These are phyloP conservation scores for Angophora floribunda DNA, from an alignment of 345 rosid genomes.

Conservation along the genomic window DNA sequence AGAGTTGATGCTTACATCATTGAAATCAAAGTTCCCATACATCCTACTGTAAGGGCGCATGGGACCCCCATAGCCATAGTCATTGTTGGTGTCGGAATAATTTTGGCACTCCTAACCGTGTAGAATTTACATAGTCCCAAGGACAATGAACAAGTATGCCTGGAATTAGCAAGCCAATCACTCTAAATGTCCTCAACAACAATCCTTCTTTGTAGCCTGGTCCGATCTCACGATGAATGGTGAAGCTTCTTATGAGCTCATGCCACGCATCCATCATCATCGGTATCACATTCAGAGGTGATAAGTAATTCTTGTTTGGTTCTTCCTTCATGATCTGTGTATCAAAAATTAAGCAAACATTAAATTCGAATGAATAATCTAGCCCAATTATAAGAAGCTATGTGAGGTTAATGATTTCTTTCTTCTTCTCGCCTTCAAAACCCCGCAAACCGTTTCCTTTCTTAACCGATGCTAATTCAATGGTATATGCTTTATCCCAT, in stretches of 20 bases:
- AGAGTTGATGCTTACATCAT: slow-evolving; percentile 40
- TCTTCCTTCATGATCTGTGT: slow-evolving; percentile 39
- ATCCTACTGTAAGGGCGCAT: slow-evolving; percentile 67
- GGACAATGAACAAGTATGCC: background rate
- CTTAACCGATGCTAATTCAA: background rate
- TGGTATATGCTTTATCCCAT: background rate
- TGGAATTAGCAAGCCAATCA: background rate
- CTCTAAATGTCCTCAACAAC: background rate
- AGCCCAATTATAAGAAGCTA: background rate
- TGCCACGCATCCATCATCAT: slow-evolving; percentile 34
- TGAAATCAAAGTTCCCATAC: slow-evolving; percentile 70
- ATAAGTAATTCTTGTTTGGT: slow-evolving; percentile 69
- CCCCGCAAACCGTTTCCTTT: background rate
- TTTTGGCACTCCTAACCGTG: background rate
- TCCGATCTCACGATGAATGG: background rate
- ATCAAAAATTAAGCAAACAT: background rate
- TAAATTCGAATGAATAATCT: background rate
- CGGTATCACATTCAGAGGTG: slow-evolving; percentile 30
- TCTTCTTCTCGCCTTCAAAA: background rate
- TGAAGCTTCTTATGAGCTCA: slow-evolving; percentile 53
- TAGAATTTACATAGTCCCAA: background rate
- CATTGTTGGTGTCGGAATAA: background rate
- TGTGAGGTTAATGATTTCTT: background rate
- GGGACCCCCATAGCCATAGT: slow-evolving; percentile 39
- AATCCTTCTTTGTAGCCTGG: background rate